Conservation (phyloP, 108 stramenopile genomes). For the Skeletonema marinoi region DNA sequence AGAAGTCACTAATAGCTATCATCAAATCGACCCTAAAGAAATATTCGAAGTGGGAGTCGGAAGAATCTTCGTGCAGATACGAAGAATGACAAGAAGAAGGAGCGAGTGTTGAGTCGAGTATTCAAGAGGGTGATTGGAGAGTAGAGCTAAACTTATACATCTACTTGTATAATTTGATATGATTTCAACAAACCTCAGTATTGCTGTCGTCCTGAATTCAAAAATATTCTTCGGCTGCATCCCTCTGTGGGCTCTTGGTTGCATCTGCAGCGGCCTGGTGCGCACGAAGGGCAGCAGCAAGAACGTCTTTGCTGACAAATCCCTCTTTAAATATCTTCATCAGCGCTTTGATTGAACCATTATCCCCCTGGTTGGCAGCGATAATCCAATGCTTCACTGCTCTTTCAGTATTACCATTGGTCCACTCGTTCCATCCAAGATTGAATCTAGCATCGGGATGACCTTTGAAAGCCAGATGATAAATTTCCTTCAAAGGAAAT, state of each 20-base stretch:
- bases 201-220: no score
- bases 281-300: background rate
- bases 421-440: background rate
- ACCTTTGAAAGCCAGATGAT: background rate
- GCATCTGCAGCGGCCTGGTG: background rate
- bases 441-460: background rate
- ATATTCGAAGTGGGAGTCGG: no score
- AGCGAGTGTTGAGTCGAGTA: background rate
- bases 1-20: no score
- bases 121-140: background rate
- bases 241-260: slow-evolving; percentile 1
- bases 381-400: background rate
- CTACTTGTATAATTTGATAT: no score
- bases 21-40: no score
- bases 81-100: background rate
- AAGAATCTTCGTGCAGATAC: background rate
- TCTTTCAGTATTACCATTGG: background rate
- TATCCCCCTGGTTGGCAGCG: background rate
- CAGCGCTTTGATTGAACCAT: background rate
- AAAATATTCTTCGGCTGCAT: no score
- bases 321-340: background rate
- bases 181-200: no score
- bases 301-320: background rate
- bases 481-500: background rate
- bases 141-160: no score